These are phyloP conservation scores for Ceratocystis cubensis DNA, from an alignment of 2,329 filamentous ascomycete species.

Conservation along the genomic window DNA sequence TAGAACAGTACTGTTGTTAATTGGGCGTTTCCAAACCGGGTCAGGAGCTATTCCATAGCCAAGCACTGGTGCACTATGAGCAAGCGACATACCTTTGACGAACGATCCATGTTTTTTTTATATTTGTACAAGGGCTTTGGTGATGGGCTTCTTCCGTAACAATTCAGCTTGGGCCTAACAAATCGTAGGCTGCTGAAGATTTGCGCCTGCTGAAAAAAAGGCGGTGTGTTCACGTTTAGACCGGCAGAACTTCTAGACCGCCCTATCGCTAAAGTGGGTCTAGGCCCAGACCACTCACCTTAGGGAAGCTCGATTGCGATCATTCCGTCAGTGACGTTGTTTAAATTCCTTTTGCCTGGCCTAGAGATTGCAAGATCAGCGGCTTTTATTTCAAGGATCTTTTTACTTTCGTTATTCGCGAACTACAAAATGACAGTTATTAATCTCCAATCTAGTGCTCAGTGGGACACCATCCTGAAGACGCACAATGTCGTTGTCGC, in stretches of 20 bases:
- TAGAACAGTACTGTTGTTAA: conserved; percentile 24
- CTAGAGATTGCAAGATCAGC: not conserved
- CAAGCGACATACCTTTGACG: conserved; percentile 15
- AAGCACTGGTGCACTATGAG: too few relatives aligned
- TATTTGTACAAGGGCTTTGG: not conserved
- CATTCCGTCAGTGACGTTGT: conserved; percentile 13
- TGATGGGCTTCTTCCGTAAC: not conserved
- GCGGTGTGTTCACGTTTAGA: conserved; percentile 7
- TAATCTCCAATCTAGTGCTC: conserved; percentile 50
- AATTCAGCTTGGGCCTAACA: not conserved
- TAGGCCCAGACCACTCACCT: not conserved
- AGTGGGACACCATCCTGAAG: conserved; percentile 61
- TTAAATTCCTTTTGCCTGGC: not conserved
- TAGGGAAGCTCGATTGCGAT: not conserved
- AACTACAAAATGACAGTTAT: conserved; percentile 35
- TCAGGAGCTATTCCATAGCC: not conserved
- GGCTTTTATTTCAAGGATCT: not conserved
- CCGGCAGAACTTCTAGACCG: conserved; percentile 26
- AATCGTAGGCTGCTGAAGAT: conserved; percentile 13
- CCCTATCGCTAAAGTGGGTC: conserved; percentile 22
- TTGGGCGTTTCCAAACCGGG: not conserved
- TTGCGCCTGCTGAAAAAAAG: conserved; percentile 21
- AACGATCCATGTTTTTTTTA: conserved; percentile 9
- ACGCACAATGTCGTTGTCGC: conserved; percentile 70
- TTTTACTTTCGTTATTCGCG: not conserved